phyloP scores from a whole-genome alignment of 192 early-diverging fungal species.

The Podila clonocystis region DNA sequence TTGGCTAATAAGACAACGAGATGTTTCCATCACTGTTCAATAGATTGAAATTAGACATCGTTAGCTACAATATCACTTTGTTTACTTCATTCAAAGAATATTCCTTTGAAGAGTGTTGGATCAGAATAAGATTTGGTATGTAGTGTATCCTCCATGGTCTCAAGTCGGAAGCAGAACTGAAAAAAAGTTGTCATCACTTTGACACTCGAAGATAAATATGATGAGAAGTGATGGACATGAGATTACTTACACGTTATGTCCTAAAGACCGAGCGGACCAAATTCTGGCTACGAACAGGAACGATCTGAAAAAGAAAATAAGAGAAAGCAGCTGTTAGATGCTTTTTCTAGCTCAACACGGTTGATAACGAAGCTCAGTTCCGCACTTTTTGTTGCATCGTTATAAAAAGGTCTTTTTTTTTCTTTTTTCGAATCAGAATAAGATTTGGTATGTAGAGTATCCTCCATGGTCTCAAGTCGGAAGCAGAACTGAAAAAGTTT shows the following conservation, averaged over 20 bases:
- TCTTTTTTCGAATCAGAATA: constrained; percentile 45
- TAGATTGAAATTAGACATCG: background rate
- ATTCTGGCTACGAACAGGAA: background rate
- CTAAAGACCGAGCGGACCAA: background rate
- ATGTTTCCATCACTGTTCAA: background rate
- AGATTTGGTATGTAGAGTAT: constrained; percentile 43
- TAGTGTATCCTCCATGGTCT: constrained; percentile 50
- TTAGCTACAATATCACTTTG: background rate
- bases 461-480: constrained; percentile 53
- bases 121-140: constrained; percentile 49
- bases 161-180: constrained; percentile 57
- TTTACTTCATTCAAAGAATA: background rate
- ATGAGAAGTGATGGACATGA: no score
- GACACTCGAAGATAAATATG: background rate
- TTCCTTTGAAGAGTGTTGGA: background rate
- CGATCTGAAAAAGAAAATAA: background rate
- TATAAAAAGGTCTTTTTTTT: background rate
- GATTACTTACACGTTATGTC: constrained; percentile 18
- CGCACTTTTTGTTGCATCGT: background rate
- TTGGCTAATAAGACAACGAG: background rate
- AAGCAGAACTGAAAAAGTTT: constrained; percentile 54
- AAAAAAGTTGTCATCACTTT: constrained; percentile 50
- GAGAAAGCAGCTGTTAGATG: background rate
- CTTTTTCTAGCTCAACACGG: background rate
- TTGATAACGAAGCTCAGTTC: background rate